Evolutionary conservation across 106 monocot species (phyloP).

Genomic region (Agapanthus africanus): DNA sequence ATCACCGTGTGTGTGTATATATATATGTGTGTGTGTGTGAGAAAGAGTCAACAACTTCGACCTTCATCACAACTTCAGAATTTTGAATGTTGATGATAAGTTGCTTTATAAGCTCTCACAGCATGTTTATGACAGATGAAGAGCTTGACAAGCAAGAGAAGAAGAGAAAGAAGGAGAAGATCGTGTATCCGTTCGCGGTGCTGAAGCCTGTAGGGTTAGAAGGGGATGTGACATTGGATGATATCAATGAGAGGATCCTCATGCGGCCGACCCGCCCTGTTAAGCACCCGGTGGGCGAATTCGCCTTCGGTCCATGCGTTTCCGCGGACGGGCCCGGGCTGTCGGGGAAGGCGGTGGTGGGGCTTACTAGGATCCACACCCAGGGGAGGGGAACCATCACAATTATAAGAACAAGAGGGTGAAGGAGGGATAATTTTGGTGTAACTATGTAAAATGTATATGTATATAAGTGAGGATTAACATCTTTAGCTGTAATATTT

Average conservation of each 20-base stretch:
- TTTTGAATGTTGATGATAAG: neutral
- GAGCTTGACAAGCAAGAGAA: neutral
- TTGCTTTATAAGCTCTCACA: neutral
- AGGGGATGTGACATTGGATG: conserved; percentile 61
- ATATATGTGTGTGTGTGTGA: neutral
- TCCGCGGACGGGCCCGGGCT: conserved; percentile 38
- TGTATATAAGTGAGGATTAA: no score
- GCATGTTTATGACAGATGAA: neutral
- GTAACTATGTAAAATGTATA: no score
- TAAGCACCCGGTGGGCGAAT: conserved; percentile 81
- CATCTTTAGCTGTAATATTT: no score
- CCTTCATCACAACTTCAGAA: no score
- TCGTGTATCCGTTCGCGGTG: conserved; percentile 72
- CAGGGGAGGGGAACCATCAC: conserved; percentile 82
- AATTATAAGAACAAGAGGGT: conserved; percentile 88
- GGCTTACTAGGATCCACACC: conserved; percentile 78
- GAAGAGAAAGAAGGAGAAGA: conserved; percentile 24
- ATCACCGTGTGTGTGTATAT: neutral
- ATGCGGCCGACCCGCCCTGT: conserved; percentile 73
- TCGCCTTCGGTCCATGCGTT: conserved; percentile 44
- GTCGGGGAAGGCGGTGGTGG: conserved; percentile 87
- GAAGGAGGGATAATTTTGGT: no score
- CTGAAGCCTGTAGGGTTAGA: conserved; percentile 71
- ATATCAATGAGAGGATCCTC: conserved; percentile 68
- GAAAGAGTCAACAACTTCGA: neutral